Evolutionary conservation across 164 flowering plant genomes (phyloP), one percentile per base, ranked within the genome.

Genomic region (Tetracentron sinense): DNA sequence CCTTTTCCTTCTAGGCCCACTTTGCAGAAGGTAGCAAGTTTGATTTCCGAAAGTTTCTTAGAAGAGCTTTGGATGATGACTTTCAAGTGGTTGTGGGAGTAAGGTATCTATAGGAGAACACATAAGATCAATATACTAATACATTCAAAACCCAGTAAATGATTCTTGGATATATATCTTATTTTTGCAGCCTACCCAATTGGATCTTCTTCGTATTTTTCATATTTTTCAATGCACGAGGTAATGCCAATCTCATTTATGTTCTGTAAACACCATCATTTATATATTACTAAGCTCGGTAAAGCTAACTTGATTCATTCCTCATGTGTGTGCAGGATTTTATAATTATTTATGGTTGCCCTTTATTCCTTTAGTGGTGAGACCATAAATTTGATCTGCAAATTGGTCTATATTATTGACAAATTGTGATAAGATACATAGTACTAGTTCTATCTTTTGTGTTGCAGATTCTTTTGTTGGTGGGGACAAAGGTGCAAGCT

Each of bases 401-500:
- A 38, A 38, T 3, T 12, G n/a, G n/a, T n/a, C n/a, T 10, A 8
- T 4, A 4, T 38, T 38, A 16, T 38, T 12, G 14, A 4, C 15
- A 4, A 38, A 8, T 38, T 38, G 44, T 38, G 44, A 38, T 3
- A 38, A 8, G 8, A 38, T 12, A 38, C 4, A 1, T 16, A 62
- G 27, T 55, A 33, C 7, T 51, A 35, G 8, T 21, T 29, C 19
- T 4, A 26, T 22, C 4, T 60, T 17, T 38, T 61, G 23, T 42
- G 23, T 58, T 35, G 56, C 77, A 87, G 86, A 49, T 78, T 67
- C 74, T 83, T 22, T 54, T 87, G 60, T 30, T 78, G 30, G 84
- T 84, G 12, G 91, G 88, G 42, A 82, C 88, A n/a, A 81, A 84
- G 72, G 72, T 84, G 20, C 83, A 86, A 65, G 73, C 63, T 27